Base-by-base conservation (phyloP, 2,329 filamentous ascomycete species). In the Fusarium sp. region DNA sequence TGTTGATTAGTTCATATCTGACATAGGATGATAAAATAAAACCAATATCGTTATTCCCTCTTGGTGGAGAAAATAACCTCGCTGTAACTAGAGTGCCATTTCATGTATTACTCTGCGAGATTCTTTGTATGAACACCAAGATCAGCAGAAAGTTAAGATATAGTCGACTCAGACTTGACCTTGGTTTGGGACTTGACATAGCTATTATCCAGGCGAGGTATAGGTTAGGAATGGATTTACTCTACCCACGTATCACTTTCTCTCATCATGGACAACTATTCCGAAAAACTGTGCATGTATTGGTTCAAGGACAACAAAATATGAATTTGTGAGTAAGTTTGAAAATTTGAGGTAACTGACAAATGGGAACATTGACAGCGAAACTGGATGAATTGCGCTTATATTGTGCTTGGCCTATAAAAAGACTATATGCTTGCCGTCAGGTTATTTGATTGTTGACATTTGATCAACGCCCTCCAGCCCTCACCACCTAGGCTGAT, bases 401-500 rank as follows among this genome's bases (percentile, higher is more conserved):
- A 13, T 37, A 35, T 21, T 42, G 25, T 9, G 42, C 21, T 29
- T 23, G 29, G 35, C 18, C n/a, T 11, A 60, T 14, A 29, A 11
- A 35, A 41, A 23, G 39, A 35, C 43, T 48, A 40, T 25, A 41
- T 21, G 21, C 42, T 21, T 31, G 11, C 23, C 20, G 13, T 11
- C 14, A 27, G 11, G 39, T 29, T 31, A 42, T 45, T 18, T 40
- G 15, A 17, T 11, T 41, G 45, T 17, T 18, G 13, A 45, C 31
- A 23, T 33, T 53, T 9, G 40, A 27, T 31, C 6, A 4, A 25
- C 10, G 23, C 15, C 25, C 5, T 13, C 15, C 11, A 15, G 11
- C 4, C 11, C 36, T 67, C 53, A 76, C 78, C 78, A 79, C 39
- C 63, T 66, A 7, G 77, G 76, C 60, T 77, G 73, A 4, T 58